These are phyloP conservation scores for Sarocladium kiliense DNA, from an alignment of 2,329 filamentous ascomycete species.

Conservation along the genomic window DNA sequence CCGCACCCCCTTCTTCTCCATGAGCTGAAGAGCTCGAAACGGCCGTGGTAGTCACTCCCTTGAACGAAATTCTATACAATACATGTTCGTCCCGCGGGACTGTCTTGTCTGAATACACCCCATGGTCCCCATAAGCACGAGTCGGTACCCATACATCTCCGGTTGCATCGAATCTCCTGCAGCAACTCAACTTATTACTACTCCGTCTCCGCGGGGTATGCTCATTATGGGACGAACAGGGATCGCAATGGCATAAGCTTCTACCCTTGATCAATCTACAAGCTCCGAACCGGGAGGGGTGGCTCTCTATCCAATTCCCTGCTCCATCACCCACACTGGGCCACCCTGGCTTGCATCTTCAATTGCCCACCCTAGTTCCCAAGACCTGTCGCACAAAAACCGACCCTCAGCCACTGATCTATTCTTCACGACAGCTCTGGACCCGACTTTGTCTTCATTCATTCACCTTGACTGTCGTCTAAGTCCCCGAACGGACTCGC, in stretches of 20 bases:
- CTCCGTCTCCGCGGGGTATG: slow-evolving; percentile 7
- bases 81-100: not conserved
- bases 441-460: slow-evolving; percentile 1
- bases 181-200: slow-evolving; percentile 5
- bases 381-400: slow-evolving; percentile 10
- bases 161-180: slow-evolving; percentile 5
- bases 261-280: slow-evolving; percentile 10
- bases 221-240: slow-evolving; percentile 10
- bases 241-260: slow-evolving; percentile 9
- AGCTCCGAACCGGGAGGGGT: slow-evolving; percentile 9
- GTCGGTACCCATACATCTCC: not conserved
- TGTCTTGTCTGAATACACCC: slow-evolving; percentile 1
- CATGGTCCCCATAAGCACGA: slow-evolving; percentile 1
- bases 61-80: not conserved
- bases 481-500: not conserved
- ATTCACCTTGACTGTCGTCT: not conserved
- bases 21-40: slow-evolving; percentile 3
- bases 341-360: slow-evolving; percentile 10
- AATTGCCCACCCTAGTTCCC: slow-evolving; percentile 3
- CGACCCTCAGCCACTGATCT: slow-evolving; percentile 6
- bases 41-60: not conserved
- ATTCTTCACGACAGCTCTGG: not conserved
- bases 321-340: slow-evolving; percentile 6
- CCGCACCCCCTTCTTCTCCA: slow-evolving; percentile 1
- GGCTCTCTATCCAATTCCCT: slow-evolving; percentile 5